A percentile compares a stretch with the other conserved stretches of the same genome.
These are phyloP conservation scores for Aethionema arabicum DNA, from an alignment of 345 rosid species.

Conservation along the genomic window DNA sequence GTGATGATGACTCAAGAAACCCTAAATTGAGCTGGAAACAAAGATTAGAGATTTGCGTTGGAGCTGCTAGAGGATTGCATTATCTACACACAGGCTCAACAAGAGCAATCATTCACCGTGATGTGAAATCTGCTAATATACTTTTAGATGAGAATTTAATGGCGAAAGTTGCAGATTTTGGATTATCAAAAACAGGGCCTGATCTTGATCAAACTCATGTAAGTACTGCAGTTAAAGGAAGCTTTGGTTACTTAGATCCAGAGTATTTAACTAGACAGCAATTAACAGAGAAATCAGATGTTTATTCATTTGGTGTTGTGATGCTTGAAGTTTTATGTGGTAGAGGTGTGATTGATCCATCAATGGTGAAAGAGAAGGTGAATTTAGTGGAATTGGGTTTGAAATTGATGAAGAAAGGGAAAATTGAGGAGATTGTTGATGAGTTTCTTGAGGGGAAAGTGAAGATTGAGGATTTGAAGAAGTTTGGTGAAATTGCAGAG, in stretches of 20 bases:
- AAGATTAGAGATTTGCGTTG: conserved; percentile 67
- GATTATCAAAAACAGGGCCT: conserved; percentile 67
- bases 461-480: conserved; percentile 48
- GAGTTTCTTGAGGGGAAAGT: conserved; percentile 44
- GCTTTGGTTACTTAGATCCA: conserved; percentile 72
- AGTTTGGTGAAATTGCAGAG: conserved; percentile 55
- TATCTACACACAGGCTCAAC: conserved; percentile 74
- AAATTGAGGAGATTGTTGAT: conserved; percentile 49
- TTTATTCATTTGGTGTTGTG: conserved; percentile 72
- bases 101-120: conserved; percentile 62
- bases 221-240: conserved; percentile 74
- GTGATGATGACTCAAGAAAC: conserved; percentile 26
- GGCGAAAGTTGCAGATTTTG: conserved; percentile 80
- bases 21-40: conserved; percentile 54
- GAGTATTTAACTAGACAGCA: conserved; percentile 59
- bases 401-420: conserved; percentile 41
- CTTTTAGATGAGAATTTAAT: conserved; percentile 59
- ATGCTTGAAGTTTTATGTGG: conserved; percentile 61
- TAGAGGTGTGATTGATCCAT: conserved; percentile 59
- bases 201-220: conserved; percentile 69
- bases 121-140: conserved; percentile 73
- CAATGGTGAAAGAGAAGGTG: conserved; percentile 52
- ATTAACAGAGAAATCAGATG: conserved; percentile 59
- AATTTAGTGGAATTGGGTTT: conserved; percentile 60
- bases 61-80: conserved; percentile 70